Base-by-base conservation (phyloP, 2,329 filamentous ascomycete genomes). In the Aspergillus sp. region DNA sequence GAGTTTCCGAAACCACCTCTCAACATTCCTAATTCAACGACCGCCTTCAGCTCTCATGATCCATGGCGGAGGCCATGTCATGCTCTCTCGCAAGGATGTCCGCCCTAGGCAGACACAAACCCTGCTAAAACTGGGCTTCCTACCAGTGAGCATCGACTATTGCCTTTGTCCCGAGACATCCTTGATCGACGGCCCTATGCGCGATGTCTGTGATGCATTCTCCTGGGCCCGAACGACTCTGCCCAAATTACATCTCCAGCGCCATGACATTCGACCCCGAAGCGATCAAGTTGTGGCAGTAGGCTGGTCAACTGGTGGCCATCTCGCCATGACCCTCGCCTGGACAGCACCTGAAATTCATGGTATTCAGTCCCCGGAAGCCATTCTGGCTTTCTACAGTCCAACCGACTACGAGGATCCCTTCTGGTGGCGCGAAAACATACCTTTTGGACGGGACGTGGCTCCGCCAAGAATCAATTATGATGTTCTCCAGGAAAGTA, bases 141-240 rank as follows among this genome's bases (percentile, higher is more conserved):
- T 78, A 2, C 74, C 76, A 0, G 57, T 80, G 9, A 75, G 71
- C 50, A 45, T 78, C 0, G 76, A 79, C 53, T 76, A 79, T 50
- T 61, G 75, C 0, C 66, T 80, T 1, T 78, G 75, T 44, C 76
- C 76, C 0, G 74, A 79, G 46, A 57, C 67, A 1, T 69, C 52
- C 5, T 51, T 79, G 1, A 7, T 60, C 3, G 67, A 75, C 1
- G 77, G 76, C 0, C 64, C 75, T 1, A 59, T 72, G 5, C 7
- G 32, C 0, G 53, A 51, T 33, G 37, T 44, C 5, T 9, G 45
- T 3, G 49, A 51, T 25, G 51, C 53, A 22, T 22, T 22, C 20
- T 22, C 4, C 35, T 50, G 1, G 4, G 55, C 20, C 20, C 2
- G 20, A 22, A 22, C 20, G 20, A 22, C 20, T 5, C 20, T 76